Evolutionary conservation across 805 yeast genomes (phyloP), one percentile per base, ranked within the genome.

Genomic region (Wickerhamomyces bovis): DNA sequence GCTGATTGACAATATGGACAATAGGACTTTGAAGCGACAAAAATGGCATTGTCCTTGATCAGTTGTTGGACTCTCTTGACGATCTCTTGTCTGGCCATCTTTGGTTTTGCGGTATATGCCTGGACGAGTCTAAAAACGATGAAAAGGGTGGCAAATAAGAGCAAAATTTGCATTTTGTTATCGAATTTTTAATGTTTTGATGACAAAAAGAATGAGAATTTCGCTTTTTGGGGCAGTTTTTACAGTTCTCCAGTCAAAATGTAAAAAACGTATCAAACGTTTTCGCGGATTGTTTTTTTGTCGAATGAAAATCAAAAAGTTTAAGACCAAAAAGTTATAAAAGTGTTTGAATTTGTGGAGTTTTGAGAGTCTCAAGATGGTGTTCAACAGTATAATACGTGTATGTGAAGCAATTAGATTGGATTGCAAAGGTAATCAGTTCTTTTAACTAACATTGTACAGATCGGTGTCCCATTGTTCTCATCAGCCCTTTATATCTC

Each of bases 1-100:
- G 83, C 62, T 2, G 78, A 76, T 43, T 71, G 62, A 54, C 83
- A 79, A 64, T 75, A 77, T 38, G 89, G 89, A 66, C 89, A 83
- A 68, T 81, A 80, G 38, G 85, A 72, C 69, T 86, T 87, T 38
- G 95, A 81, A 36, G 96, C 96, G 52, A 89, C 78, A 62, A 89
- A 85, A 46, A 89, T 73, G 40, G 81, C 78, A 65, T 85, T 78
- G 51, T 72, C 63, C 56, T 73, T 73, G 69, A 89, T 85, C 54
- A 86, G 73, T 35, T 68, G 63, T 64, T 84, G 78, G 49, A 85
- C 87, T 67, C 73, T 78, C 41, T 71, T 63, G 49, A 75, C 63
- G 49, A 80, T 67, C 65, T 75, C 79, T 58, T 78, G 76, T 45
- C 85, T 77, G 61, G 77, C 86, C 80, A 76, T 77, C 58, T 53